Percentiles rank a stretch among this genome's conserved stretches.
Conservation (phyloP, 169 alveolate genomes). For the Eimeria necatrix region DNA sequence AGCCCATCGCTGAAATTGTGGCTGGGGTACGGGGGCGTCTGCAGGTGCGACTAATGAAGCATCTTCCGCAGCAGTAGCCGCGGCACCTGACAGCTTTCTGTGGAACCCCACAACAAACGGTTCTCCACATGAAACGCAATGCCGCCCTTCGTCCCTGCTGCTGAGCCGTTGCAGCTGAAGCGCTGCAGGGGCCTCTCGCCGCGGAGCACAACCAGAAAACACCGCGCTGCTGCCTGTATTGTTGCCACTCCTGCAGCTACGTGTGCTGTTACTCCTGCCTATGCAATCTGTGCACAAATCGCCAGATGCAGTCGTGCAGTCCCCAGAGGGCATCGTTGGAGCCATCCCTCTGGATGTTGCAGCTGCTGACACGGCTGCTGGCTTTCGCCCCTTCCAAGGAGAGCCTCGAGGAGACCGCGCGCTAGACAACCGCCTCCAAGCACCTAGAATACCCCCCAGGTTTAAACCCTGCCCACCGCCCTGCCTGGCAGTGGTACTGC, state of each 20-base stretch:
- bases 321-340: not conserved
- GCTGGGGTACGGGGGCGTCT: not conserved
- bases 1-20: slow-evolving; percentile 46
- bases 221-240: not conserved
- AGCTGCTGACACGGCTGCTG: not conserved
- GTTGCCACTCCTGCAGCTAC: slow-evolving; percentile 42
- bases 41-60: slow-evolving; percentile 5
- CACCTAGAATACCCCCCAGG: slow-evolving; percentile 75
- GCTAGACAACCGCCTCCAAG: slow-evolving; percentile 78
- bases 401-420: slow-evolving; percentile 52
- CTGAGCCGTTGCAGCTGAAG: slow-evolving; percentile 30
- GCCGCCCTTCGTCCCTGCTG: not conserved
- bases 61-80: slow-evolving; percentile 28
- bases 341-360: slow-evolving; percentile 17
- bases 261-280: slow-evolving; percentile 15
- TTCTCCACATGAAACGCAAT: not conserved
- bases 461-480: slow-evolving; percentile 51
- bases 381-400: slow-evolving; percentile 13
- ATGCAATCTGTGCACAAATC: slow-evolving; percentile 26
- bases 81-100: not conserved
- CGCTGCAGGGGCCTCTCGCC: not conserved
- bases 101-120: not conserved
- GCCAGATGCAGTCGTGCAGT: not conserved
- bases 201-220: not conserved
- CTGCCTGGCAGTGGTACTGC: slow-evolving; percentile 49